Base-by-base conservation (phyloP, 108 stramenopile species). In the Cylindrotheca fusiformis region DNA sequence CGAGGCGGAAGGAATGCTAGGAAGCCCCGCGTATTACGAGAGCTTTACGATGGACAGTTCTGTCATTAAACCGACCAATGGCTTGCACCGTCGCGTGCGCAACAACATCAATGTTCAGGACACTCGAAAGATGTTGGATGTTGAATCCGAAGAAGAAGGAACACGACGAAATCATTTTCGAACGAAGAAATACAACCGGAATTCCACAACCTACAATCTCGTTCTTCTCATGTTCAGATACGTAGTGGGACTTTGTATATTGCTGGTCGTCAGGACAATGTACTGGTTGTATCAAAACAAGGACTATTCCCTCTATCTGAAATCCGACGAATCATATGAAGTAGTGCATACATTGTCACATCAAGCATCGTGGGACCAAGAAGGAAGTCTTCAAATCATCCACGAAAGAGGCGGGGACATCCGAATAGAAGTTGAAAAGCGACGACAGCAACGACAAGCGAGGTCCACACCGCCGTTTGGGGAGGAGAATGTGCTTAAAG, bases 1-100 rank as follows among this genome's bases (percentile, higher is more conserved):
- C 12, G 63, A 63, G 18, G 63, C 63, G 10, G 63, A 63, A 52
- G 63, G 49, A 32, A 36, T 46, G 22, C 28, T 62, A 17, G 55
- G 55, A 31, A 17, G 28, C 17, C 20, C 55, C 20, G 31, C 10
- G 32, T 59, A 59, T 44, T 55, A 55, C 25, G 58, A 59, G 46
- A 22, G 21, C 22, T 44, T 59, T 24, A 22, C 58, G 3, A 20
- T 59, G 41, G 58, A 59, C 23, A 56, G 17, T 21, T 32, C 44
- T 2, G 23, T 22, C 12, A 22, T 18, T 1, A 46, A 24, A 28
- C 5, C n/a, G n/a, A n/a, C n/a, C n/a, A 59, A 46, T 24, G 29
- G 32, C 19, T 24, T 31, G 1, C 33, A 62, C 19, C 60, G 28
- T 30, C 33, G 58, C 8, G 8, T 25, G n/a, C 60, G 10, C 4